Evolutionary conservation across 2,329 filamentous ascomycete genomes (phyloP).

Genomic region (Trichoderma breve): DNA sequence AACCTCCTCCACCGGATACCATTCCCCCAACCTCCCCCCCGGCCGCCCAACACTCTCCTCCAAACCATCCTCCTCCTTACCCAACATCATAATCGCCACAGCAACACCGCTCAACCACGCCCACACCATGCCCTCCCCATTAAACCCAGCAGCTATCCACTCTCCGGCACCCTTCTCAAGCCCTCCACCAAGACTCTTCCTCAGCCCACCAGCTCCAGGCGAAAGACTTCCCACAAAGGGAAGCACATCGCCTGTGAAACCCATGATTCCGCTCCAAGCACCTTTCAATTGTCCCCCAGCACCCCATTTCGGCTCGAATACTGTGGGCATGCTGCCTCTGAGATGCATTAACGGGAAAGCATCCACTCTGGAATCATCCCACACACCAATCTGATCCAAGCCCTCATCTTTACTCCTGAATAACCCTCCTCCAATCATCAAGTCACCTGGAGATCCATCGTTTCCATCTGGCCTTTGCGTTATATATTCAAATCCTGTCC

Average conservation of each 20-base stretch:
- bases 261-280: constrained; percentile 51
- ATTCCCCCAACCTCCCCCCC: constrained; percentile 36
- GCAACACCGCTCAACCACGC: constrained; percentile 52
- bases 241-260: constrained; percentile 46
- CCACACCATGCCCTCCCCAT: constrained; percentile 53
- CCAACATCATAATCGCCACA: constrained; percentile 46
- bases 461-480: constrained; percentile 43
- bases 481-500: constrained; percentile 50
- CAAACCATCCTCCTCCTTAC: constrained; percentile 35
- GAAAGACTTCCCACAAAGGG: constrained; percentile 51
- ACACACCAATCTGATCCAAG: constrained; percentile 45
- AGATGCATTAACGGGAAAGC: constrained; percentile 40
- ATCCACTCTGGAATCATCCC: constrained; percentile 45
- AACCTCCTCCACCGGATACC: constrained; percentile 42
- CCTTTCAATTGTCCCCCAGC: constrained; percentile 33
- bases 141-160: constrained; percentile 53
- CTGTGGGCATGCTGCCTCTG: constrained; percentile 41
- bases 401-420: constrained; percentile 42
- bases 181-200: background rate
- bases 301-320: constrained; percentile 43
- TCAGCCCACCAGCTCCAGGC: background rate
- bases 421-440: constrained; percentile 57
- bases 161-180: constrained; percentile 34
- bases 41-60: constrained; percentile 35
- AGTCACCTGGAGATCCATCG: constrained; percentile 38